These are phyloP conservation scores for Galerina sulciceps DNA, from an alignment of 768 basidiomycete genomes.

Conservation along the genomic window DNA sequence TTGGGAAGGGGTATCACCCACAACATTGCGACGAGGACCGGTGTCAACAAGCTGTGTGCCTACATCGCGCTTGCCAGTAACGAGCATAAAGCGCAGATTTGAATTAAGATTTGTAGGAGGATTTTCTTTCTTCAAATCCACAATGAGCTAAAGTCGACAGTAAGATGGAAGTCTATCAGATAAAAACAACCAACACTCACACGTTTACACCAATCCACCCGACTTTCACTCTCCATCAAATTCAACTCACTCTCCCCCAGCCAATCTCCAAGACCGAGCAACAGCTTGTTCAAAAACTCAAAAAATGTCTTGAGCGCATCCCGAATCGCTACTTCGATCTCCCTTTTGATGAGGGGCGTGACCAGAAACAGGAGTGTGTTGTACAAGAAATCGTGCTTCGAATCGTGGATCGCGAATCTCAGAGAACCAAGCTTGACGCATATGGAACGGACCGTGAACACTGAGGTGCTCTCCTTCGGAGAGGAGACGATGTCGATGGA, in stretches of 20 bases:
- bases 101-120: conserved; percentile 22
- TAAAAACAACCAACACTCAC: conserved; percentile 17
- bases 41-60: conserved; percentile 55
- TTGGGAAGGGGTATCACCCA: no score
- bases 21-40: no score
- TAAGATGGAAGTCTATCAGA: not conserved
- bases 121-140: conserved; percentile 50
- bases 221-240: conserved; percentile 21
- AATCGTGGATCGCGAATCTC: conserved; percentile 89
- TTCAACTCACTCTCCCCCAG: conserved; percentile 61
- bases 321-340: conserved; percentile 54
- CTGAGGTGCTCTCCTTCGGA: conserved; percentile 65
- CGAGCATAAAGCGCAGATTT: conserved; percentile 78
- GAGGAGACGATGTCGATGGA: conserved; percentile 63
- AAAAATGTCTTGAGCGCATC: conserved; percentile 79
- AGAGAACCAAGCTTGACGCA: conserved; percentile 84
- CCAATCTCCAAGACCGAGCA: conserved; percentile 81
- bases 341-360: conserved; percentile 81
- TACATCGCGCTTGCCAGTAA: conserved; percentile 71
- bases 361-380: conserved; percentile 82
- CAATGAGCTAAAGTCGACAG: conserved; percentile 5
- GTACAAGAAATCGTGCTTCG: conserved; percentile 89
- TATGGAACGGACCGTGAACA: conserved; percentile 75
- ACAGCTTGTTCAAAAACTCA: conserved; percentile 88
- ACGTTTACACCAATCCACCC: conserved; percentile 54